Percentiles rank a stretch among this genome's conserved stretches.
These are phyloP conservation scores for Rhamnella rubrinervis DNA, from an alignment of 331 rosid species.

Conservation along the genomic window DNA sequence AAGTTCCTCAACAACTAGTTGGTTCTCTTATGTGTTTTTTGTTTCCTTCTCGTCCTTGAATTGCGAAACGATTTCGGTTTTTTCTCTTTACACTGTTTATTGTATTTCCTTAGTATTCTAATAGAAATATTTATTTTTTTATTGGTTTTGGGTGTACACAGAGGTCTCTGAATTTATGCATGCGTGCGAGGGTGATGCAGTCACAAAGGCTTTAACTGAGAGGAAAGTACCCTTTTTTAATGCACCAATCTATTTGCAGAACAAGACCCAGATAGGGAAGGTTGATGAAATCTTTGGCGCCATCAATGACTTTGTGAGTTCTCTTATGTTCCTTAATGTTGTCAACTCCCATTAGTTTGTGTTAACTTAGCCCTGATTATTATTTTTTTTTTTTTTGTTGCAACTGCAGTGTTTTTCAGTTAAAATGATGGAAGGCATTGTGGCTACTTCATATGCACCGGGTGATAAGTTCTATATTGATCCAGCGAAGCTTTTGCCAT, in stretches of 20 bases:
- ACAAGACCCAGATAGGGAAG: constrained; percentile 97
- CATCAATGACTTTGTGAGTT: constrained; percentile 85
- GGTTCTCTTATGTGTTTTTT: too few relatives aligned
- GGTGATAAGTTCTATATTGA: constrained; percentile 93
- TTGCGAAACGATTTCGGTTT: too few relatives aligned
- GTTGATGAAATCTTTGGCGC: constrained; percentile 98
- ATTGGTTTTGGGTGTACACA: constrained; percentile 21
- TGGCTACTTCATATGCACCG: constrained; percentile 70
- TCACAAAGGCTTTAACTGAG: constrained; percentile 79
- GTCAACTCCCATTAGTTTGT: neutral
- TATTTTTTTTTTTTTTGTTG: constrained; percentile 10
- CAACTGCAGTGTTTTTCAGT: constrained; percentile 67
- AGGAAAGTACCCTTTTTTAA: constrained; percentile 75
- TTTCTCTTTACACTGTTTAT: neutral
- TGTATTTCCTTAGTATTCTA: neutral
- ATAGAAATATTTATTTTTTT: neutral
- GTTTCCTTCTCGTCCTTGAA: too few relatives aligned
- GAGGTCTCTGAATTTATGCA: constrained; percentile 87
- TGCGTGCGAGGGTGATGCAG: constrained; percentile 97
- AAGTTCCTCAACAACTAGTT: too few relatives aligned
- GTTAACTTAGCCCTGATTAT: neutral
- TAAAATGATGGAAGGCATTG: constrained; percentile 94
- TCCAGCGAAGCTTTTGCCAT: constrained; percentile 89
- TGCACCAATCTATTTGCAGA: constrained; percentile 91
- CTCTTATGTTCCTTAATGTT: constrained; percentile 2